Evolutionary conservation across 108 stramenopile genomes (phyloP).

Genomic region (Pseudonitzschia delicatissima): DNA sequence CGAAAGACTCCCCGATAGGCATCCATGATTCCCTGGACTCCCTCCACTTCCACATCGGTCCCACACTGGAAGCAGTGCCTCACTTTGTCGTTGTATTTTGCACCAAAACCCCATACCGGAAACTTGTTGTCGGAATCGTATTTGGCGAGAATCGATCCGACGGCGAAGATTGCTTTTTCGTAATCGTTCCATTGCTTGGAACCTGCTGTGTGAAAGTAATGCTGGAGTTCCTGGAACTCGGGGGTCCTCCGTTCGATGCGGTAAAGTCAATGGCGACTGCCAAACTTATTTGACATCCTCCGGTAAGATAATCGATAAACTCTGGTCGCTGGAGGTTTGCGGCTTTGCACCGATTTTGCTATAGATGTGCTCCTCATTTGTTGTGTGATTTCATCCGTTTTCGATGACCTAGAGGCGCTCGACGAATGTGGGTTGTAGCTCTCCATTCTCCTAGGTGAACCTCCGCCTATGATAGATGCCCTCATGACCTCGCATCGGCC

Average conservation of each 20-base stretch:
- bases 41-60: slow-evolving; percentile 59
- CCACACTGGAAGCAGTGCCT: slow-evolving; percentile 86
- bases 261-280: slow-evolving; percentile 94
- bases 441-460: not conserved
- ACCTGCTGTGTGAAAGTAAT: slow-evolving; percentile 64
- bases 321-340: slow-evolving; percentile 24
- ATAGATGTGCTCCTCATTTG: not conserved
- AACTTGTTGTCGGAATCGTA: slow-evolving; percentile 89
- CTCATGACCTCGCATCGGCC: slow-evolving; percentile 36
- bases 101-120: slow-evolving; percentile 93
- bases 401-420: not conserved
- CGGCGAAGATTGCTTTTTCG: slow-evolving; percentile 75
- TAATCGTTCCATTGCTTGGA: slow-evolving; percentile 76
- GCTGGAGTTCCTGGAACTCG: slow-evolving; percentile 68
- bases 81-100: slow-evolving; percentile 85
- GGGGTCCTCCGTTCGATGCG: slow-evolving; percentile 89
- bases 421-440: not conserved
- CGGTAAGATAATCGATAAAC: slow-evolving; percentile 75
- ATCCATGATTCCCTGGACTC: slow-evolving; percentile 87
- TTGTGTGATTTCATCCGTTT: not conserved
- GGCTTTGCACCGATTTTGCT: not conserved
- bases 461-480: slow-evolving; percentile 25
- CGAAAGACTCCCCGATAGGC: slow-evolving; percentile 74
- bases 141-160: slow-evolving; percentile 73
- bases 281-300: slow-evolving; percentile 70